A percentile compares a stretch with the other conserved stretches of the same genome.
These are phyloP conservation scores for Cryptomeria japonica DNA, from an alignment of 75 land plant species.

Conservation along the genomic window DNA sequence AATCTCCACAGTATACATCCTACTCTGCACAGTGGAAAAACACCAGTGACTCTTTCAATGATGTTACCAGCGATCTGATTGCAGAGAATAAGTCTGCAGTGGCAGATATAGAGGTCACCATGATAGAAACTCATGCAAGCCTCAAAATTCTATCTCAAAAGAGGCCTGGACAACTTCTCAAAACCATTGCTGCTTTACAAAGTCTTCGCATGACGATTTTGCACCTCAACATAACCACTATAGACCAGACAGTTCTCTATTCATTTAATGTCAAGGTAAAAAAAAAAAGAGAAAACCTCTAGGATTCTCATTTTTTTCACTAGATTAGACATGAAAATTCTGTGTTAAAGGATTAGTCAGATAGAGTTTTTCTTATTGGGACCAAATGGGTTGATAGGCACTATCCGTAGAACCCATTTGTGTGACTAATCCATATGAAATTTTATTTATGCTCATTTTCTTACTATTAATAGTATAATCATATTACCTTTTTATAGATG, in stretches of 20 bases:
- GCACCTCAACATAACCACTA: constrained; percentile 69
- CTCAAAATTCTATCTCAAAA: constrained; percentile 31
- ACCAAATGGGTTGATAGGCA: background rate
- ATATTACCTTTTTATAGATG: too few species aligned
- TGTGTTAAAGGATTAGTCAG: background rate
- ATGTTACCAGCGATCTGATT: background rate
- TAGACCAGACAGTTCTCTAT: constrained; percentile 61
- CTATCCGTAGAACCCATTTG: background rate
- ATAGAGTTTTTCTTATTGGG: too few species aligned
- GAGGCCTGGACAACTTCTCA: constrained; percentile 55
- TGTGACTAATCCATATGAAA: background rate
- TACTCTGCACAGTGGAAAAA: constrained; percentile 20
- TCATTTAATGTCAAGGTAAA: constrained; percentile 63
- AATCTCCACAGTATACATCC: constrained; percentile 49
- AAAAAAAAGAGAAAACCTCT: background rate
- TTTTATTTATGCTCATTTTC: background rate
- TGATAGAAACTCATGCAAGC: constrained; percentile 46
- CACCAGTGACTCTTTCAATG: background rate
- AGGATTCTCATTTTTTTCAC: background rate
- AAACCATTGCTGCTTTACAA: constrained; percentile 42
- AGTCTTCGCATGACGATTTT: constrained; percentile 42
- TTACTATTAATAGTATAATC: background rate
- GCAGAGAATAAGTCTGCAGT: constrained; percentile 19
- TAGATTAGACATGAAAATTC: background rate
- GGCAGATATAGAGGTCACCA: constrained; percentile 58